Evolutionary conservation across 148 eudicot genomes (phyloP).

Genomic region (Camellia granthamiana): DNA sequence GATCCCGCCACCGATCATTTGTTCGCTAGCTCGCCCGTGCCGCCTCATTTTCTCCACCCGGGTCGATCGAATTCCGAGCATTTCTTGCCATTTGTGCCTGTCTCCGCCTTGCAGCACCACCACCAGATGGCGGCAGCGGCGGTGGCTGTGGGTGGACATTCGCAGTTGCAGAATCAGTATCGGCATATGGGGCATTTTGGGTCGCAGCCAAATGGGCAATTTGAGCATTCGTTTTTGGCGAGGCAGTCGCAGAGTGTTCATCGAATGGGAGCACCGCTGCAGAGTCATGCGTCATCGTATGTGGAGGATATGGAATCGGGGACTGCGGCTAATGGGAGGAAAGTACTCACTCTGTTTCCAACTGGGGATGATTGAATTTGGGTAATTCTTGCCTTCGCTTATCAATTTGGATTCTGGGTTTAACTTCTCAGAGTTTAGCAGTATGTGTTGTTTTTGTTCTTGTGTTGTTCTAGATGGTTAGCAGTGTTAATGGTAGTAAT

Average conservation of each 20-base stretch:
- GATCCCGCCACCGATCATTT: conserved; percentile 79
- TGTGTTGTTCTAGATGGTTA: conserved; percentile 16
- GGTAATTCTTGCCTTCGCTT: background rate
- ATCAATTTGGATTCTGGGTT: conserved; percentile 15
- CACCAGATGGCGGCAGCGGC: conserved; percentile 39
- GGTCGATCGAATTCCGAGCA: conserved; percentile 48
- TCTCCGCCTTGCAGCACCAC: conserved; percentile 29
- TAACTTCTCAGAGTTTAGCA: conserved; percentile 13
- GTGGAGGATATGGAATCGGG: conserved; percentile 70
- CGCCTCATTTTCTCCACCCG: conserved; percentile 71
- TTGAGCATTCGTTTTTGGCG: conserved; percentile 52
- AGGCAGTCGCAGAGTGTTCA: conserved; percentile 55
- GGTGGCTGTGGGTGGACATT: conserved; percentile 7
- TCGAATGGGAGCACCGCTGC: conserved; percentile 44
- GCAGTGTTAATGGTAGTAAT: background rate
- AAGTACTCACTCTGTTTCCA: conserved; percentile 80
- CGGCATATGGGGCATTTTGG: conserved; percentile 64
- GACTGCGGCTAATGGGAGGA: conserved; percentile 44
- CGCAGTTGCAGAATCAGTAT: conserved; percentile 36
- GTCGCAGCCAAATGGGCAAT: conserved; percentile 44
- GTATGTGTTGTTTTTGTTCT: background rate
- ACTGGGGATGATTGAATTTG: conserved; percentile 55
- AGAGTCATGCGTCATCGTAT: conserved; percentile 33
- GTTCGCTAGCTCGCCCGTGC: conserved; percentile 86
- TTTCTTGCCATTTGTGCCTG: conserved; percentile 58